Percentiles rank a stretch among this genome's conserved stretches.
phyloP scores from a whole-genome alignment of 768 basidiomycete genomes.

The Hygrocybe punicea region DNA sequence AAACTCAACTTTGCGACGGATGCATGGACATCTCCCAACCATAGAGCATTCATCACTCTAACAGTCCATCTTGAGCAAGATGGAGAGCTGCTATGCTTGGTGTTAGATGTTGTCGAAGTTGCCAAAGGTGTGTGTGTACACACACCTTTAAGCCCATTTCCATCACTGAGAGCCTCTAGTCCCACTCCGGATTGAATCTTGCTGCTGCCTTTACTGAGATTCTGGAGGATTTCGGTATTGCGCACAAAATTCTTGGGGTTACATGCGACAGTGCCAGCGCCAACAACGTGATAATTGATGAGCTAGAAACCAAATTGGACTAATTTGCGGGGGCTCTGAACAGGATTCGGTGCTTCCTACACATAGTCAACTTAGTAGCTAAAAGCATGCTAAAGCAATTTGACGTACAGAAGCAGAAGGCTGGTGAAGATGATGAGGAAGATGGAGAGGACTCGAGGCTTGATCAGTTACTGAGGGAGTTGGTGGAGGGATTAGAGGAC shows the following conservation, averaged over 20 bases:
- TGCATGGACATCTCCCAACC: no score
- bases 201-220: slow-evolving; percentile 32
- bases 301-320: slow-evolving; percentile 20
- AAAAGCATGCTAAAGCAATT: slow-evolving; percentile 33
- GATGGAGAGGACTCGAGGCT: no score
- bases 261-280: no score
- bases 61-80: slow-evolving; percentile 33
- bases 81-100: slow-evolving; percentile 22
- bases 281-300: slow-evolving; percentile 36
- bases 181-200: slow-evolving; percentile 35
- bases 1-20: slow-evolving; percentile 27
- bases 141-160: no score
- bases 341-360: slow-evolving; percentile 36
- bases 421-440: neutral
- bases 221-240: slow-evolving; percentile 35
- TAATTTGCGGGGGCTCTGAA: slow-evolving; percentile 23
- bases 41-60: slow-evolving; percentile 10
- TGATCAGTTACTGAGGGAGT: neutral
- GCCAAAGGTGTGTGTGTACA: no score
- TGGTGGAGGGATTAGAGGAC: slow-evolving; percentile 4
- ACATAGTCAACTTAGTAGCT: slow-evolving; percentile 39
- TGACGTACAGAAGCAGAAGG: slow-evolving; percentile 22
- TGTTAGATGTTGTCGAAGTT: slow-evolving; percentile 41
- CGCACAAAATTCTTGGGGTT: slow-evolving; percentile 38
- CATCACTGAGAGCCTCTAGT: no score